Evolutionary conservation across 371 early-diverging fungal species (phyloP).

Genomic region (Mortierella sp.): DNA sequence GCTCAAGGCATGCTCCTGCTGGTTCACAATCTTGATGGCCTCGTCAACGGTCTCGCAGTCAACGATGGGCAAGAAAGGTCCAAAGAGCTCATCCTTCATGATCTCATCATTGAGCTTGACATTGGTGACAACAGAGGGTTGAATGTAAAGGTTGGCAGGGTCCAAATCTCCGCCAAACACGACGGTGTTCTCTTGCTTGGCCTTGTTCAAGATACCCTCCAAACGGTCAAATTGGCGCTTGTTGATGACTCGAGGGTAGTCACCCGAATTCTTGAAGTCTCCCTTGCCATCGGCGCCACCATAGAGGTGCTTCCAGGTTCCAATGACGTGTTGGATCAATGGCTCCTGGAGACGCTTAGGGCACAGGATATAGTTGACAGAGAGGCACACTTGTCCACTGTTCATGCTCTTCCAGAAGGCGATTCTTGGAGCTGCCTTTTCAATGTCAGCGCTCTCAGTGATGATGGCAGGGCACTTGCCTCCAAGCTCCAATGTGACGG

Average conservation of each 20-base stretch:
- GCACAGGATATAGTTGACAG: slow-evolving; percentile 83
- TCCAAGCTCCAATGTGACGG: slow-evolving; percentile 87
- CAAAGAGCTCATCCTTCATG: slow-evolving; percentile 86
- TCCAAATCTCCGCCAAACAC: slow-evolving; percentile 66
- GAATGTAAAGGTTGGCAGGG: slow-evolving; percentile 67
- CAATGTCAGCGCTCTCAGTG: slow-evolving; percentile 66
- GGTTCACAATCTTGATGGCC: slow-evolving; percentile 73
- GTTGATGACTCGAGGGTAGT: slow-evolving; percentile 78
- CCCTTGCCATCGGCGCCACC: too few relatives aligned
- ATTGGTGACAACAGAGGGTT: slow-evolving; percentile 71
- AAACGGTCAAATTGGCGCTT: slow-evolving; percentile 79
- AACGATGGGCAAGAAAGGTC: slow-evolving; percentile 89
- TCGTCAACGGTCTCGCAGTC: slow-evolving; percentile 74
- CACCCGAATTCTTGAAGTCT: slow-evolving; percentile 60
- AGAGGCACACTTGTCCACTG: slow-evolving; percentile 86
- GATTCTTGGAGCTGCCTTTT: slow-evolving; percentile 74
- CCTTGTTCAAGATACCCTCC: slow-evolving; percentile 57
- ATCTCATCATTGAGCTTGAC: slow-evolving; percentile 61
- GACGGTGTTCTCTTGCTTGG: slow-evolving; percentile 60
- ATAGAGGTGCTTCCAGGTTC: slow-evolving; percentile 60
- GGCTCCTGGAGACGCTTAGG: slow-evolving; percentile 59
- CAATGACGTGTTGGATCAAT: slow-evolving; percentile 59
- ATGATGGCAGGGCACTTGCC: slow-evolving; percentile 88
- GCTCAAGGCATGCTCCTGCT: slow-evolving; percentile 74
- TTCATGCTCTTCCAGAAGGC: slow-evolving; percentile 73